Evolutionary conservation across 2,329 filamentous ascomycete genomes (phyloP).

Genomic region (Fonsecaea monophora): DNA sequence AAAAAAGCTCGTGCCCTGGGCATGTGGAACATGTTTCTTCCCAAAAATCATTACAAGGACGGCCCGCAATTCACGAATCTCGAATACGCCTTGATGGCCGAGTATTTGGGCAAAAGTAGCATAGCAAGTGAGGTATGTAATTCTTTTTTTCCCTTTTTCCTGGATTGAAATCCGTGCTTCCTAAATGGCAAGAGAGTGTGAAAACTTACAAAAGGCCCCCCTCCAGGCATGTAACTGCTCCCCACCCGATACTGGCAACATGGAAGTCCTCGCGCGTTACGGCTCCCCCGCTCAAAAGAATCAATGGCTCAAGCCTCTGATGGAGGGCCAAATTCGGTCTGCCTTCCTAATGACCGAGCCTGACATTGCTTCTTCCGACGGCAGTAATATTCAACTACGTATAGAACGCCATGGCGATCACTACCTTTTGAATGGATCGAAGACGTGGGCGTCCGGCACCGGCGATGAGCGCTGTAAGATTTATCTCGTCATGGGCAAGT

Average conservation of each 20-base stretch:
- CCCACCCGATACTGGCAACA: conserved; percentile 91
- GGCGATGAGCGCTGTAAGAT: conserved; percentile 90
- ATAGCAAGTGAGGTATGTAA: conserved; percentile 83
- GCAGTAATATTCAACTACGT: conserved; percentile 80
- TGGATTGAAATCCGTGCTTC: too few relatives aligned
- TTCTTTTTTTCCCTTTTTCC: conserved; percentile 55
- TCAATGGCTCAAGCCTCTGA: conserved; percentile 78
- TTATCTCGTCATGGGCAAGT: conserved; percentile 97
- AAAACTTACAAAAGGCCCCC: too few relatives aligned
- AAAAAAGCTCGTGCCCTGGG: conserved; percentile 79
- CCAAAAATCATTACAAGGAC: conserved; percentile 92
- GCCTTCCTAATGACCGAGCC: conserved; percentile 96
- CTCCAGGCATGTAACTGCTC: conserved; percentile 78
- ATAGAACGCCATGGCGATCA: conserved; percentile 84
- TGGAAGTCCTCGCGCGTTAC: conserved; percentile 93
- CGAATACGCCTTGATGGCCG: conserved; percentile 97
- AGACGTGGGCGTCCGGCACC: conserved; percentile 99
- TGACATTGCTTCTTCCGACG: conserved; percentile 84
- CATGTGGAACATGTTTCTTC: conserved; percentile 98
- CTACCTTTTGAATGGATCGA: conserved; percentile 93
- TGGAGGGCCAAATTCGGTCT: conserved; percentile 84
- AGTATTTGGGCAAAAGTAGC: conserved; percentile 86
- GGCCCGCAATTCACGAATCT: conserved; percentile 85
- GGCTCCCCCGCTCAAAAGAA: conserved; percentile 75
- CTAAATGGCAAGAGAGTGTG: too few relatives aligned